Percentiles rank a stretch among this genome's conserved stretches.
Conservation (phyloP, 129 eudicot species). For the Rutidosis leptorrhynchoides region DNA sequence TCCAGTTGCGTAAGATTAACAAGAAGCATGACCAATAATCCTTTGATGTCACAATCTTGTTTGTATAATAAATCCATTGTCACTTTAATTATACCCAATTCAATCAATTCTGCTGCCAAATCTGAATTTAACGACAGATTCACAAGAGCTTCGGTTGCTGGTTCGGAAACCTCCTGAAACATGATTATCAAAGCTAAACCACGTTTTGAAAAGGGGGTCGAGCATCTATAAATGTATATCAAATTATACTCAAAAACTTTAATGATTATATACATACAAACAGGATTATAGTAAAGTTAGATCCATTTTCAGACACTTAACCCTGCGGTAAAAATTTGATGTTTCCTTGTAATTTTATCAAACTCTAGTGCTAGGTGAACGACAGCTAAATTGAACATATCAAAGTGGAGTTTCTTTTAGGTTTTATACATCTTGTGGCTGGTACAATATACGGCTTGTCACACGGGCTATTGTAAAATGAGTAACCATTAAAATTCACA, state of each 20-base stretch:
- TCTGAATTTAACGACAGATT: constrained; percentile 72
- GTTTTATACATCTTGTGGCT: not conserved
- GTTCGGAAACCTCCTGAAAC: constrained; percentile 85
- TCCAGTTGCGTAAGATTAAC: constrained; percentile 45
- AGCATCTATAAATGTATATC: not conserved
- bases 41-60: constrained; percentile 47
- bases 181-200: not conserved
- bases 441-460: not conserved
- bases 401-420: not conserved
- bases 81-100: constrained; percentile 47
- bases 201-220: not conserved
- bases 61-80: constrained; percentile 62
- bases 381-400: not conserved
- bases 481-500: not conserved
- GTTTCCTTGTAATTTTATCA: not conserved
- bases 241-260: not conserved
- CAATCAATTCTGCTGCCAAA: constrained; percentile 68
- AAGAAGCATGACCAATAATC: constrained; percentile 37
- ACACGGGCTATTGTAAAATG: not conserved
- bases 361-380: not conserved
- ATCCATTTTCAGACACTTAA: not conserved
- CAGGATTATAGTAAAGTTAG: not conserved
- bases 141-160: constrained; percentile 77
- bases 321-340: not conserved
- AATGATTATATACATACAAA: not conserved